A percentile compares a stretch with the other conserved stretches of the same genome.
These are phyloP conservation scores for Penicillium nucicola DNA, from an alignment of 495 filamentous ascomycete genomes.

Conservation along the genomic window DNA sequence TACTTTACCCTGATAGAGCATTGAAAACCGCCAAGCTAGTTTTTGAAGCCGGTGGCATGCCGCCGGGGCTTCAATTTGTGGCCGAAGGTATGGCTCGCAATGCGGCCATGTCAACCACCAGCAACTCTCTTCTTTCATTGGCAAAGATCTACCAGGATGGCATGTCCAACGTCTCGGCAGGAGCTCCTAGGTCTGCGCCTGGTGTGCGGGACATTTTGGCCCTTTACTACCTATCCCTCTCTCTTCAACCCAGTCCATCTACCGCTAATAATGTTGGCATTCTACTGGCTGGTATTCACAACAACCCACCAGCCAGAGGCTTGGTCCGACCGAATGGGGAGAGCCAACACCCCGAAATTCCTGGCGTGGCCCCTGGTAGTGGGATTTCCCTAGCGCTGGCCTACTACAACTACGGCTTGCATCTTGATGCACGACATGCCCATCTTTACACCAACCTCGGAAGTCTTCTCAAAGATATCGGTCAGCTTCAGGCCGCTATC, in stretches of 20 bases:
- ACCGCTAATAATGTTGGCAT: conserved; percentile 99
- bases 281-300: conserved; percentile 88
- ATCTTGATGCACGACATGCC: conserved; percentile 86
- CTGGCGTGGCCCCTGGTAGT: conserved; percentile 80
- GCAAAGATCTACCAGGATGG: conserved; percentile 99
- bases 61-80: conserved; percentile 80
- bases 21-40: conserved; percentile 81
- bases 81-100: conserved; percentile 68
- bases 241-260: conserved; percentile 92
- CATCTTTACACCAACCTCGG: conserved; percentile 97
- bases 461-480: conserved; percentile 94
- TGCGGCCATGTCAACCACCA: conserved; percentile 87
- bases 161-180: conserved; percentile 73
- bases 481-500: conserved; percentile 86
- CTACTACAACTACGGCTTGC: conserved; percentile 90
- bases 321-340: conserved; percentile 31
- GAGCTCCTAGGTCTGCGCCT: conserved; percentile 58
- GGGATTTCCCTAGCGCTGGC: conserved; percentile 84
- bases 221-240: conserved; percentile 93
- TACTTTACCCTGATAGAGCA: conserved; percentile 81
- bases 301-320: conserved; percentile 52
- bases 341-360: conserved; percentile 53
- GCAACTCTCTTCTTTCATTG: conserved; percentile 90
- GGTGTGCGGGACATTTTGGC: conserved; percentile 92
- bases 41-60: conserved; percentile 72